phyloP scores from a whole-genome alignment of 2,329 filamentous ascomycete genomes.

The Xylaria hypoxylon region DNA sequence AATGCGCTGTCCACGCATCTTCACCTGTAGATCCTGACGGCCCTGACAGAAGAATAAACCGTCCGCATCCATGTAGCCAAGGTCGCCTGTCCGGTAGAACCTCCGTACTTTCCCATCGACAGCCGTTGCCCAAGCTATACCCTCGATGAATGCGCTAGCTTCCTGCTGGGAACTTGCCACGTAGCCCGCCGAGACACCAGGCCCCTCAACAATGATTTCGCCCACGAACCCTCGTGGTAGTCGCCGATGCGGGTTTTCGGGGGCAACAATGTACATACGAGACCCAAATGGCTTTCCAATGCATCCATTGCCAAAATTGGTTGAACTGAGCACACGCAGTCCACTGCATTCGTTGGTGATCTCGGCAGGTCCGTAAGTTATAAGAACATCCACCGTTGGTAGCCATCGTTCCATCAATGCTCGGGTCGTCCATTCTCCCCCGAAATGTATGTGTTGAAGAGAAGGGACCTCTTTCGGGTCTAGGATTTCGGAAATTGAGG shows the following conservation, averaged over 20 bases:
- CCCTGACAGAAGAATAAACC: slow-evolving; percentile 1
- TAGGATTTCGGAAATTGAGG: neutral
- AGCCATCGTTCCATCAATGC: neutral
- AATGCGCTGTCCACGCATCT: neutral
- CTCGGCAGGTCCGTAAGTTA: slow-evolving; percentile 2
- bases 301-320: neutral
- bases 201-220: neutral
- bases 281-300: neutral
- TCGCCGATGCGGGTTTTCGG: neutral
- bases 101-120: neutral
- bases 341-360: neutral
- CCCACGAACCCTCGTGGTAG: neutral
- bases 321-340: neutral
- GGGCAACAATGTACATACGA: neutral
- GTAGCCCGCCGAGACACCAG: neutral
- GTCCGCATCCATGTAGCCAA: neutral
- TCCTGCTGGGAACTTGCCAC: neutral
- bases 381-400: neutral
- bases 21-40: neutral
- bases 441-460: neutral
- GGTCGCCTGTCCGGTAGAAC: neutral
- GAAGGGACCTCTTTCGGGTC: neutral
- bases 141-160: neutral
- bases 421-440: neutral
- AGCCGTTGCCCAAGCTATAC: neutral